These are phyloP conservation scores for Yamadazyma dushanensis DNA, from an alignment of 1,139 yeast species.

Conservation along the genomic window DNA sequence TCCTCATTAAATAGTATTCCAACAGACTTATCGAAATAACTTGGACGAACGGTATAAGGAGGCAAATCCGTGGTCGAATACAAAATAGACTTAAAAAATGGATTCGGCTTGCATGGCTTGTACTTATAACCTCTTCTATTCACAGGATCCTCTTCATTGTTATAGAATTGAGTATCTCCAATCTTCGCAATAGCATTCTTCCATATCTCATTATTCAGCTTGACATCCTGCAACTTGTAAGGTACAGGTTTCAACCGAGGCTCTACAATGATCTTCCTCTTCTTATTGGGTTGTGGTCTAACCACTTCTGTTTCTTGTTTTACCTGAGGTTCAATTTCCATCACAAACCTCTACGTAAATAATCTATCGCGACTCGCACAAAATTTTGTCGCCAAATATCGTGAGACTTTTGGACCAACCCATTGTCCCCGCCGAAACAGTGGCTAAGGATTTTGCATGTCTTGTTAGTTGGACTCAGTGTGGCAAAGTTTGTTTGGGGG, in stretches of 20 bases:
- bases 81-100: conserved; percentile 55
- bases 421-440: background rate
- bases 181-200: conserved; percentile 12
- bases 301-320: conserved; percentile 11
- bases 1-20: conserved; percentile 52
- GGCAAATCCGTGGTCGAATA: conserved; percentile 76
- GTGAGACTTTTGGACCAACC: no score
- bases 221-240: conserved; percentile 36
- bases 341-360: no score
- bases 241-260: conserved; percentile 50
- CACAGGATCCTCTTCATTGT: conserved; percentile 74
- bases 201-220: conserved; percentile 9
- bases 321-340: conserved; percentile 16
- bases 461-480: no score
- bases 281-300: conserved; percentile 13
- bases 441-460: no score
- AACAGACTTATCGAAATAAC: conserved; percentile 71
- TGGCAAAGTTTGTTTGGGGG: no score
- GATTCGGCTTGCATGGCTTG: conserved; percentile 74
- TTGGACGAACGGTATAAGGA: conserved; percentile 63
- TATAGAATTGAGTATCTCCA: conserved; percentile 34
- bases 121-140: conserved; percentile 84
- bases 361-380: no score
- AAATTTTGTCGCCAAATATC: no score
- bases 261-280: conserved; percentile 23